A percentile compares a stretch with the other conserved stretches of the same genome.
phyloP scores from a whole-genome alignment of 805 yeast species.

The Torulaspora maleeae region DNA sequence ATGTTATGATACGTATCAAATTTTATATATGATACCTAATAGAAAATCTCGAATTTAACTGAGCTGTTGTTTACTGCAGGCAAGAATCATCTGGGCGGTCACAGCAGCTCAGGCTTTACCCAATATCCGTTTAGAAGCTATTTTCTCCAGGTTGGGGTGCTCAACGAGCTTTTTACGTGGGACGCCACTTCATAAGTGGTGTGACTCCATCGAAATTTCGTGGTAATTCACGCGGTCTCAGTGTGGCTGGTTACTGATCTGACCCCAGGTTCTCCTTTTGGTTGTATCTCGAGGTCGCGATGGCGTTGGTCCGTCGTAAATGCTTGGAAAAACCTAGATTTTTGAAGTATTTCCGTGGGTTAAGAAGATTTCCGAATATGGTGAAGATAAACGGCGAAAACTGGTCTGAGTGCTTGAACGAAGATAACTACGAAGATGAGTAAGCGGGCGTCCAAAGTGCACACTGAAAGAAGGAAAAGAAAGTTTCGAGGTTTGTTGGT shows the following conservation, averaged over 20 bases:
- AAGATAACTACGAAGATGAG: not conserved
- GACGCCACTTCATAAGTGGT: not conserved
- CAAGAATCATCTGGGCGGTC: too few species aligned
- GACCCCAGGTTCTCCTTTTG: not conserved
- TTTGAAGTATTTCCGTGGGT: not conserved
- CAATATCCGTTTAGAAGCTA: too few species aligned
- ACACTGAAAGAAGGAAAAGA: not conserved
- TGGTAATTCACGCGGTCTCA: not conserved
- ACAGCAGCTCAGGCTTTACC: too few species aligned
- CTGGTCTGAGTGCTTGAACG: not conserved
- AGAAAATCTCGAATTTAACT: not conserved
- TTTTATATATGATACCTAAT: conserved; percentile 1
- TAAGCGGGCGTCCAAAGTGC: not conserved
- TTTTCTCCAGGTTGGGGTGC: too few species aligned
- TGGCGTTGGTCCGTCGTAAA: not conserved
- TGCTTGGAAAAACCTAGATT: not conserved
- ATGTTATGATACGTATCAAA: conserved; percentile 2
- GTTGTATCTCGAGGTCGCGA: not conserved
- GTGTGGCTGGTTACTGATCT: not conserved
- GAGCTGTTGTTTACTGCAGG: too few species aligned
- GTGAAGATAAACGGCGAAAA: not conserved
- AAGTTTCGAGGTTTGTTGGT: not conserved
- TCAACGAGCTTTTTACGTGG: too few species aligned
- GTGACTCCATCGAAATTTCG: not conserved
- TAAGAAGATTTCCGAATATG: not conserved